These are phyloP conservation scores for Trichoderma atrobrunneum DNA, from an alignment of 2,329 filamentous ascomycete genomes.

Conservation along the genomic window DNA sequence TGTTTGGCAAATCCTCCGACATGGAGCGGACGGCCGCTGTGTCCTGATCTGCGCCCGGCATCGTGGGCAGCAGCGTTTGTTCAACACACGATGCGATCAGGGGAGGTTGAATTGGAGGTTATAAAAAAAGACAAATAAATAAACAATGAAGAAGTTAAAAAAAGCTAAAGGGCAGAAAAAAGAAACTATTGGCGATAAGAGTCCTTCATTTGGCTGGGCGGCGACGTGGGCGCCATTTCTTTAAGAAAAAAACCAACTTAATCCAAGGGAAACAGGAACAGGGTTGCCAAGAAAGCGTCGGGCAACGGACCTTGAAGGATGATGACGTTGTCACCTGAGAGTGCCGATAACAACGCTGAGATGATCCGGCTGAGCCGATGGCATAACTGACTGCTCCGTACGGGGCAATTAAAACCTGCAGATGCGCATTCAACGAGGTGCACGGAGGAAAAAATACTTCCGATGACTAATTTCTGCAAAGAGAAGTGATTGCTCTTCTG, in stretches of 20 bases:
- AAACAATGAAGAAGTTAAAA: neutral
- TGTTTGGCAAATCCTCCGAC: neutral
- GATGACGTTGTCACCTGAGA: slow-evolving; percentile 10
- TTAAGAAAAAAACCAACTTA: neutral
- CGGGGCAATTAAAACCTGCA: neutral
- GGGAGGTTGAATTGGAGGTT: neutral
- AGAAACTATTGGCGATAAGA: neutral
- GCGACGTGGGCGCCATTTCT: slow-evolving; percentile 1
- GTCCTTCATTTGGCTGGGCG: neutral
- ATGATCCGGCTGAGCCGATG: slow-evolving; percentile 1
- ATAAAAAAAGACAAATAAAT: neutral
- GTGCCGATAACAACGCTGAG: neutral
- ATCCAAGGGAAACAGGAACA: neutral
- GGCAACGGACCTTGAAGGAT: neutral
- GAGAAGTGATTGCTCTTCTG: neutral
- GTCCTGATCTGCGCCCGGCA: slow-evolving; percentile 4
- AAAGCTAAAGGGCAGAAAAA: neutral
- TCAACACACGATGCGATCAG: neutral
- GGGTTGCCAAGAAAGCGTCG: neutral
- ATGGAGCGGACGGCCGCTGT: neutral
- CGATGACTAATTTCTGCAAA: neutral
- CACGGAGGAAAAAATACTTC: neutral
- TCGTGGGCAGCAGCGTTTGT: neutral
- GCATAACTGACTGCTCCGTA: slow-evolving; percentile 9
- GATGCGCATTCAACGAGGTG: neutral